Conservation (phyloP, 2,329 filamentous ascomycete species). For the Fusarium bactridioides region DNA sequence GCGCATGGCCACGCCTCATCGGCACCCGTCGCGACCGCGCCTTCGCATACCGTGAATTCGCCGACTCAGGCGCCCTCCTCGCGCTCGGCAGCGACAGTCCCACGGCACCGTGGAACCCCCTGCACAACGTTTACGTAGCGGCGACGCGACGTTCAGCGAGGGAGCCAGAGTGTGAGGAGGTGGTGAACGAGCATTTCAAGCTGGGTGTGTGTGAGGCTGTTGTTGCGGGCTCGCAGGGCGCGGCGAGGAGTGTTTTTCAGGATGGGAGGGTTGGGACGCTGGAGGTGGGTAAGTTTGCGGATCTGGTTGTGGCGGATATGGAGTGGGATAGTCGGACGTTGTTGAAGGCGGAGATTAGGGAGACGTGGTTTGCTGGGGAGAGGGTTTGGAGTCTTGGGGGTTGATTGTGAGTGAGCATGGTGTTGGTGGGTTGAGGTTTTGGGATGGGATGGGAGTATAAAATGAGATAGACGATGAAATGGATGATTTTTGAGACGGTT, state of each 20-base stretch:
- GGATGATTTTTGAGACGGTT: background rate
- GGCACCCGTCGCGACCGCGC: constrained; percentile 63
- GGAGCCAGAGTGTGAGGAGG: constrained; percentile 51
- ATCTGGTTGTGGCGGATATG: constrained; percentile 59
- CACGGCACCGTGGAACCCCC: constrained; percentile 61
- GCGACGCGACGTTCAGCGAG: constrained; percentile 62
- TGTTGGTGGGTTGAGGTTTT: background rate
- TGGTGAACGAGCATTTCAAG: constrained; percentile 60
- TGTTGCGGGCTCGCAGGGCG: constrained; percentile 59
- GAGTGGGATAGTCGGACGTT: constrained; percentile 58
- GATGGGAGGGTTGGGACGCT: constrained; percentile 57
- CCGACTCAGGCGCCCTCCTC: constrained; percentile 59
- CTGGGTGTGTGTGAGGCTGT: constrained; percentile 61
- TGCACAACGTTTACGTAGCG: constrained; percentile 64
- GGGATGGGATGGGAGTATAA: constrained; percentile 1
- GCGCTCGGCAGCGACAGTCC: constrained; percentile 66
- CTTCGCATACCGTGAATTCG: constrained; percentile 69
- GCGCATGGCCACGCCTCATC: constrained; percentile 65
- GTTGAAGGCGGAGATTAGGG: constrained; percentile 53
- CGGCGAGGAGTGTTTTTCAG: constrained; percentile 63
- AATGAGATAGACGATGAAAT: background rate
- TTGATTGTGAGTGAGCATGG: background rate
- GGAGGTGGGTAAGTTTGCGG: constrained; percentile 60
- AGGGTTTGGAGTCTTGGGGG: constrained; percentile 46
- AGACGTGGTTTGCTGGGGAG: constrained; percentile 63